Evolutionary conservation across 805 yeast genomes (phyloP).

Genomic region (Yamadazyma endophytica): DNA sequence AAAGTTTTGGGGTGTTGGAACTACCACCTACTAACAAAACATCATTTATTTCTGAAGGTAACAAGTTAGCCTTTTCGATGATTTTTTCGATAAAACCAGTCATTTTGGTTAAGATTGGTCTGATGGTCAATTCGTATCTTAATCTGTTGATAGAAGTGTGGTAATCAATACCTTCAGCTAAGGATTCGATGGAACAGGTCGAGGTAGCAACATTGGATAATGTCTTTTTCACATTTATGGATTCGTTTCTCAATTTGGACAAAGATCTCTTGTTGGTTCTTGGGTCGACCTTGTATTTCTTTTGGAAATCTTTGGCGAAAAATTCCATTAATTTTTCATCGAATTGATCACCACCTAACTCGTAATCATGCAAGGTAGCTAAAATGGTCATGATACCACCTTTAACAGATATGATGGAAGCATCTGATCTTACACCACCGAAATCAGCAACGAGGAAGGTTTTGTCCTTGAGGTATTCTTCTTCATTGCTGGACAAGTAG

Average conservation of each 20-base stretch:
- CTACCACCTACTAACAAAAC: conserved; percentile 92
- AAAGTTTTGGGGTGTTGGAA: conserved; percentile 88
- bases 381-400: conserved; percentile 90
- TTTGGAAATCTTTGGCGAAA: conserved; percentile 92
- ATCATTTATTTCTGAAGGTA: conserved; percentile 82
- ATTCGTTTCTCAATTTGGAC: conserved; percentile 83
- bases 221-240: conserved; percentile 84
- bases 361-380: conserved; percentile 77
- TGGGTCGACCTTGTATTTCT: conserved; percentile 80
- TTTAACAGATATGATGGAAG: conserved; percentile 87
- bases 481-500: conserved; percentile 52
- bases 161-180: conserved; percentile 92
- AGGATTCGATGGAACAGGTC: conserved; percentile 89
- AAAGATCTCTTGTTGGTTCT: conserved; percentile 74
- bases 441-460: conserved; percentile 90
- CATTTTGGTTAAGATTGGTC: conserved; percentile 73
- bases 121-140: conserved; percentile 84
- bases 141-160: conserved; percentile 90
- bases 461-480: conserved; percentile 57
- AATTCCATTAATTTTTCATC: conserved; percentile 76
- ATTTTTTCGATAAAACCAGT: conserved; percentile 69
- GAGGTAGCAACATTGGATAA: conserved; percentile 84
- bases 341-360: conserved; percentile 83
- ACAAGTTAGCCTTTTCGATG: conserved; percentile 79
- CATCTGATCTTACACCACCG: conserved; percentile 93